Conservation (phyloP, 257 asterid species). For the Solanum tacnaense region DNA sequence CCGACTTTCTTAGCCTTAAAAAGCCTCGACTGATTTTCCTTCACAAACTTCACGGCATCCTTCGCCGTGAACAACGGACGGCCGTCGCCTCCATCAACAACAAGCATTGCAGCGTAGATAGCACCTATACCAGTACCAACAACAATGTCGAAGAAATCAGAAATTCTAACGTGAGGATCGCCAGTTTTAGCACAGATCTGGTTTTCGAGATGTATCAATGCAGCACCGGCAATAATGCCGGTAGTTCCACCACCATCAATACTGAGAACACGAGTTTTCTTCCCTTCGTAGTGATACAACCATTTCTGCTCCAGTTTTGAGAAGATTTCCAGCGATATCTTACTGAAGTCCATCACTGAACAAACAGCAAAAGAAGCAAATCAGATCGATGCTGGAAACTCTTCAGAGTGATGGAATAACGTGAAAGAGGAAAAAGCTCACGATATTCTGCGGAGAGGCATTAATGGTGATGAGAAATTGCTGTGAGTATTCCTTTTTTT, state of each 20-base stretch:
- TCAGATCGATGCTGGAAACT: background rate
- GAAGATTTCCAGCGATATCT: constrained; percentile 73
- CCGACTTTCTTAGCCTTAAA: constrained; percentile 31
- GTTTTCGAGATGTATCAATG: constrained; percentile 64
- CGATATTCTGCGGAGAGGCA: constrained; percentile 41
- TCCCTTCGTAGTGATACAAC: constrained; percentile 70
- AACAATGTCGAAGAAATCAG: constrained; percentile 75
- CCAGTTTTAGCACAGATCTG: constrained; percentile 72
- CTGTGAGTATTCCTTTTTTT: background rate
- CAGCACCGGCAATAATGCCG: constrained; percentile 48
- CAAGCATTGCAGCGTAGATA: constrained; percentile 66
- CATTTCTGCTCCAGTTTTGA: constrained; percentile 87
- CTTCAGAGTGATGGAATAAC: constrained; percentile 16
- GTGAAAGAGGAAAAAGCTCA: constrained; percentile 45
- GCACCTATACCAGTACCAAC: constrained; percentile 91
- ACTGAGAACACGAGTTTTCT: constrained; percentile 63
- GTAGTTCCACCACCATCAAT: constrained; percentile 82
- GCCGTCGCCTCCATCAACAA: constrained; percentile 63
- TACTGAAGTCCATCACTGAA: constrained; percentile 56
- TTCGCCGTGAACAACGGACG: constrained; percentile 62
- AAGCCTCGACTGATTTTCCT: constrained; percentile 30
- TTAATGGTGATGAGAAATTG: constrained; percentile 23
- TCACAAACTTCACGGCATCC: constrained; percentile 44
- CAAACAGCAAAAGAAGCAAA: background rate
- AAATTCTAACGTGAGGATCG: constrained; percentile 48